phyloP scores from a whole-genome alignment of 768 basidiomycete species.

The Lentinus brumalis region DNA sequence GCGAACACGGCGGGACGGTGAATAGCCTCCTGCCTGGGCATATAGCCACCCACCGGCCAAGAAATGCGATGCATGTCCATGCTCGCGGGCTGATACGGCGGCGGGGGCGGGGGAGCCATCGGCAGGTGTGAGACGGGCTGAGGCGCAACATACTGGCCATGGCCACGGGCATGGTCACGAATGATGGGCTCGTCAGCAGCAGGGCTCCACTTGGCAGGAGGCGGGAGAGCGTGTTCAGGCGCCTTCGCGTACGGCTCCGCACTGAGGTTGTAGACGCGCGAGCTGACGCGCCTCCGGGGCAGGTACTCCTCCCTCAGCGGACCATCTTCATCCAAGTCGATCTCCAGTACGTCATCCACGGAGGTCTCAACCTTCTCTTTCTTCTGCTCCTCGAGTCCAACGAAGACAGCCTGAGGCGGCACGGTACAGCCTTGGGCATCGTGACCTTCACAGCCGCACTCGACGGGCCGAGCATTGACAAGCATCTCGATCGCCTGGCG shows the following conservation, averaged over 20 bases:
- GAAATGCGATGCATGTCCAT: conserved; percentile 35
- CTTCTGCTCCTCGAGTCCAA: conserved; percentile 68
- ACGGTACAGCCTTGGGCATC: conserved; percentile 23
- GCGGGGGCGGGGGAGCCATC: conserved; percentile 48
- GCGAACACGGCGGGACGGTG: conserved; percentile 2
- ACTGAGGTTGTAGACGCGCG: conserved; percentile 28
- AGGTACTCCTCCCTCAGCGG: conserved; percentile 81
- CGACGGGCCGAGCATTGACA: conserved; percentile 48
- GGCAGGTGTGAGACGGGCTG: conserved; percentile 32
- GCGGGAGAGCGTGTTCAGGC: conserved; percentile 50
- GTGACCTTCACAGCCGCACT: conserved; percentile 9
- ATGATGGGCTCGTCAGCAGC: conserved; percentile 76
- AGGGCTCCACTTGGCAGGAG: conserved; percentile 82
- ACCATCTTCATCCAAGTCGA: conserved; percentile 82
- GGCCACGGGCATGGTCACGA: conserved; percentile 51
- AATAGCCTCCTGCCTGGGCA: conserved; percentile 17
- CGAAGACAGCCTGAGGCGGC: conserved; percentile 66
- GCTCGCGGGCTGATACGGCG: conserved; percentile 30
- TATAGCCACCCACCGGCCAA: conserved; percentile 28
- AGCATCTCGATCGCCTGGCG: conserved; percentile 73
- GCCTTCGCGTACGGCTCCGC: conserved; percentile 16
- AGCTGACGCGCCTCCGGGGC: conserved; percentile 63
- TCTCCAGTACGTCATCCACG: conserved; percentile 55
- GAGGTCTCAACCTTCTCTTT: conserved; percentile 43
- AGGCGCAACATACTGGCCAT: conserved; percentile 58